Conservation (phyloP, 768 basidiomycete species). For the Auricularia auricula-judae region DNA sequence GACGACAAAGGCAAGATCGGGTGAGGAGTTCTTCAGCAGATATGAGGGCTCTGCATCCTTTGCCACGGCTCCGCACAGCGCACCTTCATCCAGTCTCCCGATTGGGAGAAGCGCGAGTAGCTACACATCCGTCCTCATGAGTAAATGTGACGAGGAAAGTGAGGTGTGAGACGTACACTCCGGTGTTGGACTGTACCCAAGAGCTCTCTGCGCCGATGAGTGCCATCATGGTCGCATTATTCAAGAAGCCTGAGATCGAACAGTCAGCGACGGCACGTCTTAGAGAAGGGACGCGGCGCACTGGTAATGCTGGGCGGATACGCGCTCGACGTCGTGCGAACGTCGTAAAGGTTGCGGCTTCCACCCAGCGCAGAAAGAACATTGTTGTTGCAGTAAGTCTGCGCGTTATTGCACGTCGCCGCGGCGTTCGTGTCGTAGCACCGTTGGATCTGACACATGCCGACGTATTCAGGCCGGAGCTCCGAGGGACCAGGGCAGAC, state of each 20-base stretch:
- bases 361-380: conserved; percentile 45
- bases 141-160: no score
- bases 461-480: not conserved
- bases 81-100: conserved; percentile 46
- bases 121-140: not conserved
- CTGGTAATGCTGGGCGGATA: conserved; percentile 34
- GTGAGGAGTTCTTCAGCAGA: conserved; percentile 22
- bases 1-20: conserved; percentile 44
- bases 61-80: not conserved
- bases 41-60: not conserved
- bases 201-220: conserved; percentile 30
- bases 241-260: conserved; percentile 9
- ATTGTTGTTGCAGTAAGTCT: conserved; percentile 45
- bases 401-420: conserved; percentile 43
- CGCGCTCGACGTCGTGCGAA: conserved; percentile 19
- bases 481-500: not conserved
- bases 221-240: conserved; percentile 18
- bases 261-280: not conserved
- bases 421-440: conserved; percentile 41
- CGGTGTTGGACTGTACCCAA: conserved; percentile 29
- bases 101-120: conserved; percentile 29
- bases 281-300: conserved; percentile 15
- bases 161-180: conserved; percentile 23
- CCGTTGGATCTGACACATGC: conserved; percentile 29
- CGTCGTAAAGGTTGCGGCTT: conserved; percentile 45